Base-by-base conservation (phyloP, 441 rosid genomes). In the Euphorbia corollata region DNA sequence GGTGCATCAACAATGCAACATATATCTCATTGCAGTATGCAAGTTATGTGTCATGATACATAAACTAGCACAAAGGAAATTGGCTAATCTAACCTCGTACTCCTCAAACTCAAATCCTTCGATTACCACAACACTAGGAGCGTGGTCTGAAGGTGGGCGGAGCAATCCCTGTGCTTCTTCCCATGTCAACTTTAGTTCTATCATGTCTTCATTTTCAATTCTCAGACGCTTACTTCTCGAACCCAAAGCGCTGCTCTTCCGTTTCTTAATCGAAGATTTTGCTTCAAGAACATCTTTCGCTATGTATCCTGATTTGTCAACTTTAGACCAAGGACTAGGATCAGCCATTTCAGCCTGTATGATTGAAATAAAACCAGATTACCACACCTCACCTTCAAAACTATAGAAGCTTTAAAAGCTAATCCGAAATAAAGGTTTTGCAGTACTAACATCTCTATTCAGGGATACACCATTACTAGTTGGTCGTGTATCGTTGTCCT, bases 31-130 rank as follows among this genome's bases (percentile, higher is more conserved):
- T 48, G 59, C 22, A 36, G 50, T 59, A 48, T n/a, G 15, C 43
- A 58, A 47, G 62, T n/a, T n/a, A n/a, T n/a, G n/a, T n/a, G n/a
- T n/a, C 54, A 34, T 34, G 20, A n/a, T 53, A 73, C 39, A 18
- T 64, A 36, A 67, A 60, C 54, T 23, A 27, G 24, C 63, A 60
- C n/a, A 34, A 7, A 51, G 27, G 32, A 67, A 48, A 64, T 41
- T 22, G 36, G 53, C 55, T 2, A 18, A 71, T 43, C 57, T 56
- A 78, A 96, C 99, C 98, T 92, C 92, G 34, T 85, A 92, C 71
- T 88, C 98, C 82, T 96, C 99, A 76, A 96, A 89, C 83, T 96
- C 99, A 76, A 70, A 80, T 51, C 89, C 98, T 71, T 92, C 96
- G 73, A 92, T 86, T 60, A 79, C 79, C 67, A 89, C 85, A 68